Percentiles rank a stretch among this genome's conserved stretches.
Conservation (phyloP, 2,329 filamentous ascomycete genomes). For the Arthrobotrys entomopaga region DNA sequence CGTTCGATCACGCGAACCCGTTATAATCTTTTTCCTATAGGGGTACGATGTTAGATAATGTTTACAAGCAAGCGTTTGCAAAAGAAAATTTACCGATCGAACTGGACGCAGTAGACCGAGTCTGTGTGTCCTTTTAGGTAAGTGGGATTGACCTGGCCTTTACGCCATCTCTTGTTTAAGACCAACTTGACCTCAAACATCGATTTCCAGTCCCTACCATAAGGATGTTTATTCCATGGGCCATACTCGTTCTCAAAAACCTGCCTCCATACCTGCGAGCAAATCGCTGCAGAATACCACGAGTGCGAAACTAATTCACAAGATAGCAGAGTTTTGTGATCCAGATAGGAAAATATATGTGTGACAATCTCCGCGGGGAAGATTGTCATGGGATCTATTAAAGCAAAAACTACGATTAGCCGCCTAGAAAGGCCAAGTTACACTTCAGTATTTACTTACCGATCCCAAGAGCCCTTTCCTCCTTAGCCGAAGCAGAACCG, state of each 20-base stretch:
- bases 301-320: slow-evolving; percentile 69
- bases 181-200: slow-evolving; percentile 82
- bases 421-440: not conserved
- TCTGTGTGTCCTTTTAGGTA: slow-evolving; percentile 94
- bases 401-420: not conserved
- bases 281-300: slow-evolving; percentile 69
- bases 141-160: slow-evolving; percentile 79
- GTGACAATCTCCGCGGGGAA: slow-evolving; percentile 71
- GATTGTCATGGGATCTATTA: slow-evolving; percentile 66
- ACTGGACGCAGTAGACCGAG: slow-evolving; percentile 97
- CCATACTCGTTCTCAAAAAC: slow-evolving; percentile 72
- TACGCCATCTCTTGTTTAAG: slow-evolving; percentile 81
- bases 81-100: slow-evolving; percentile 80
- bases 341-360: slow-evolving; percentile 70
- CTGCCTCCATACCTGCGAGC: slow-evolving; percentile 71
- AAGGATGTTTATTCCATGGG: slow-evolving; percentile 67
- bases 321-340: slow-evolving; percentile 68
- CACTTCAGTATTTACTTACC: slow-evolving; percentile 20
- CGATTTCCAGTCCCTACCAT: slow-evolving; percentile 80
- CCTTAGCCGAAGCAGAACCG: slow-evolving; percentile 3
- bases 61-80: not conserved
- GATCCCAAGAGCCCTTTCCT: slow-evolving; percentile 22
- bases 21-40: slow-evolving; percentile 87
- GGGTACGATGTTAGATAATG: not conserved
- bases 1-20: slow-evolving; percentile 92